Evolutionary conservation across 83 land plant species (phyloP), one percentile per base, ranked within the genome.

Genomic region (Picea abies): DNA sequence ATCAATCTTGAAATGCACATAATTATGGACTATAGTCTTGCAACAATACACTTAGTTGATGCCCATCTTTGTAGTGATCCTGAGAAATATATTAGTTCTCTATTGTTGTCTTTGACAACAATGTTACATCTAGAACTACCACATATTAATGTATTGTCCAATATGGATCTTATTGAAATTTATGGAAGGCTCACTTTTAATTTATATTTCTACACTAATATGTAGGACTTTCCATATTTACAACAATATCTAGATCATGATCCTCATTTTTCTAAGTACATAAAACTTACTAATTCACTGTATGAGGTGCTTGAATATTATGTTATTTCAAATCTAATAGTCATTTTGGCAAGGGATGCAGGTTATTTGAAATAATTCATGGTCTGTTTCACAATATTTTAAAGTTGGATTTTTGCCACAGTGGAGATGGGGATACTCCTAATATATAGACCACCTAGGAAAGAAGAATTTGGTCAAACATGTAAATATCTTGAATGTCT

Each of bases 11-110:
- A 89, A 86, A 94, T 97, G 89, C 88, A 89, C 14, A 94, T 86
- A 80, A 94, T 91, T 82, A 85, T 95, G 90, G 84, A 97, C 73
- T 92, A 88, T 10, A 80, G 96, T 90, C 88, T 98, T 81, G 87
- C 97, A 76, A 95, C 94, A 12, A 94, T 98, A 76, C 97, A 94
- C 71, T 84, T 98, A 79, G 94, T 98, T 52, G 97, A 98, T 87
- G 92, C 99, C 60, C 99, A 98, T 87, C 89, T 98, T 29, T 98
- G 99, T 85, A 93, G 99, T 90, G 97, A 93, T 81, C 96, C 96
- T 65, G 98, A 94, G 52, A 97, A 96, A 64, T 96, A 96, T 83
- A 88, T 98, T 16, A 90, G 93, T 80, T 98, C 97, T 10, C 80
- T 93, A 77, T 86, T 93, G 60, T 85, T 95, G 20, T 93, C 92